Evolutionary conservation across 2,329 filamentous ascomycete species (phyloP).

Genomic region (Penicillium sclerotigenum): DNA sequence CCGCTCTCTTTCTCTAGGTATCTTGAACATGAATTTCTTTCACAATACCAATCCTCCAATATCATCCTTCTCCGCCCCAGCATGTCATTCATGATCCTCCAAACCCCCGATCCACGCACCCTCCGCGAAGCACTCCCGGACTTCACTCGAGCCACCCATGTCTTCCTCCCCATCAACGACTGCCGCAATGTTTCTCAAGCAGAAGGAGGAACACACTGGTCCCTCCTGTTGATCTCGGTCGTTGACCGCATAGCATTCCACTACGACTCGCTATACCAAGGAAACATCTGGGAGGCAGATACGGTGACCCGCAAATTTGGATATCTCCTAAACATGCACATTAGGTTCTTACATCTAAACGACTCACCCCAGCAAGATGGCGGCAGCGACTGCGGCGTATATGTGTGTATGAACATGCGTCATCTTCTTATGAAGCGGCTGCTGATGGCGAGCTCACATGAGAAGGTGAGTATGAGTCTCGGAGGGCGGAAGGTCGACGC

Average conservation of each 20-base stretch:
- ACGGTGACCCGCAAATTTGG: constrained; percentile 67
- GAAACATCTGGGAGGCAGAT: constrained; percentile 72
- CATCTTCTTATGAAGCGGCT: constrained; percentile 84
- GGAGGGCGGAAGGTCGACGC: constrained; percentile 80
- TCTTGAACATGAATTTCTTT: constrained; percentile 84
- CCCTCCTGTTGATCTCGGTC: constrained; percentile 80
- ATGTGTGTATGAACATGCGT: constrained; percentile 92
- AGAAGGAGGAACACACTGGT: constrained; percentile 96
- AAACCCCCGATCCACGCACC: constrained; percentile 58
- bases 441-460: constrained; percentile 70
- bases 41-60: constrained; percentile 73
- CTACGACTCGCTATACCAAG: constrained; percentile 80
- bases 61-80: constrained; percentile 88
- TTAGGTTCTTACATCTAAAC: constrained; percentile 71
- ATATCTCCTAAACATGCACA: constrained; percentile 63
- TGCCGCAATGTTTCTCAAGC: constrained; percentile 69
- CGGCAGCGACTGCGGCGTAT: constrained; percentile 89
- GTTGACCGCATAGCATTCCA: constrained; percentile 92
- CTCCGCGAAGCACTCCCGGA: constrained; percentile 71
- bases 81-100: constrained; percentile 89
- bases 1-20: constrained; percentile 49
- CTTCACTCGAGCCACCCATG: constrained; percentile 77
- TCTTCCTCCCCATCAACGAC: constrained; percentile 96
- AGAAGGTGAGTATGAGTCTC: constrained; percentile 95
- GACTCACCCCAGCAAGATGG: constrained; percentile 92